Base-by-base conservation (phyloP, 1,284 basidiomycete species). In the Farysia itapuensis region DNA sequence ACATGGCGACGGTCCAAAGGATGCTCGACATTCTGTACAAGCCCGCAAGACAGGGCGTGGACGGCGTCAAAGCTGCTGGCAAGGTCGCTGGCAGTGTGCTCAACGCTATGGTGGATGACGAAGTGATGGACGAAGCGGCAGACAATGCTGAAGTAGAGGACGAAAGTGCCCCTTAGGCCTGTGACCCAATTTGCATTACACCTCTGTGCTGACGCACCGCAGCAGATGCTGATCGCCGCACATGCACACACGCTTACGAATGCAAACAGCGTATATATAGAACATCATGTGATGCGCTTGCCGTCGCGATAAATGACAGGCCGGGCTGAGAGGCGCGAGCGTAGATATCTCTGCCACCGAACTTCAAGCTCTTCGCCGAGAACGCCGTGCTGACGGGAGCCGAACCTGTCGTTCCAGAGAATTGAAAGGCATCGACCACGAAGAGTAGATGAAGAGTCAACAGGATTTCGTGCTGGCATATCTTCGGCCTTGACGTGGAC, bases 11-110 rank as follows among this genome's bases (percentile, higher is more conserved):
- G 14, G 51, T 67, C 44, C 64, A 70, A 24, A 36, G 67, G 2
- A 67, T 70, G 67, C 49, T 70, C 20, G 67, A 70, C 25, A 59
- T 67, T 30, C 42, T 70, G 30, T 70, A 70, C 39, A 50, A 51
- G 42, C 59, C 59, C 8, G 51, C 58, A 0, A 44, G 44, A 13
- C 43, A 56, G 24, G 51, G 58, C 9, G 56, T 35, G 0, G 9
- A 28, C 26, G 26, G 11, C n/a, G 35, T 28, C 5, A 61, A 48
- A 21, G 43, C 39, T 4, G 52, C 48, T 4, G 52, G 40, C 2
- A 24, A 35, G 26, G 43, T 43, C 4, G 52, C 52, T 5, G 53
- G 49, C 19, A 20, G 29, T 3, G 44, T 63, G 24, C 26, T 56
- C 6, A 44, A 49, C 13, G 52, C 53, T 22, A 44, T 46, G 5